A percentile compares a stretch with the other conserved stretches of the same genome.
These are phyloP conservation scores for Fusarium sp. DNA, from an alignment of 2,329 filamentous ascomycete genomes.

Conservation along the genomic window DNA sequence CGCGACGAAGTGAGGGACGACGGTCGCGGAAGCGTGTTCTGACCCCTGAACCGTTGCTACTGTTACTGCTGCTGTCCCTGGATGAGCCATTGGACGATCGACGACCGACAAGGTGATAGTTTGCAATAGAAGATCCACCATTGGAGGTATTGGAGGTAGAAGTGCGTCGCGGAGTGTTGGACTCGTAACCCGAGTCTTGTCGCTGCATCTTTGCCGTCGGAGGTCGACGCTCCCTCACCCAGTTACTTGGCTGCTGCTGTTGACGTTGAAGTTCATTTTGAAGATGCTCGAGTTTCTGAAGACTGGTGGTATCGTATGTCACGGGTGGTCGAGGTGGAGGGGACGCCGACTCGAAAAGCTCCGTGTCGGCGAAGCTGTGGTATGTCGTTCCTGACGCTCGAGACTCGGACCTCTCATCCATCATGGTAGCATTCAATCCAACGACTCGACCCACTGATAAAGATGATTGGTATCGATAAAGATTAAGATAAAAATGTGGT, in stretches of 20 bases:
- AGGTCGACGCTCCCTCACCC: constrained; percentile 49
- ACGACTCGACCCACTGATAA: constrained; percentile 11
- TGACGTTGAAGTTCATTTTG: constrained; percentile 42
- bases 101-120: constrained; percentile 49
- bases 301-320: constrained; percentile 41
- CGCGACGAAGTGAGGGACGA: constrained; percentile 59
- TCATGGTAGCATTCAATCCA: constrained; percentile 43
- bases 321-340: constrained; percentile 46
- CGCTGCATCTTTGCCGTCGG: constrained; percentile 60
- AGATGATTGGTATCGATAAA: background rate
- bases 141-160: constrained; percentile 58
- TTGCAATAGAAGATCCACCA: constrained; percentile 27
- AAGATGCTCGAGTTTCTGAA: constrained; percentile 41
- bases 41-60: constrained; percentile 33
- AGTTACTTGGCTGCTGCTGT: constrained; percentile 28
- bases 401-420: constrained; percentile 56
- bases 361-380: constrained; percentile 66
- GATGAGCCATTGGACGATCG: constrained; percentile 53
- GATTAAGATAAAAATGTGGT: background rate
- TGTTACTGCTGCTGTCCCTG: constrained; percentile 27
- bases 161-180: constrained; percentile 56
- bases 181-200: constrained; percentile 71
- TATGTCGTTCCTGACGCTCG: constrained; percentile 64
- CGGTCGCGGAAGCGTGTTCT: constrained; percentile 54
- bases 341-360: constrained; percentile 59